phyloP scores from a whole-genome alignment of 1,284 basidiomycete species.

The Cryptococcus hybrid region DNA sequence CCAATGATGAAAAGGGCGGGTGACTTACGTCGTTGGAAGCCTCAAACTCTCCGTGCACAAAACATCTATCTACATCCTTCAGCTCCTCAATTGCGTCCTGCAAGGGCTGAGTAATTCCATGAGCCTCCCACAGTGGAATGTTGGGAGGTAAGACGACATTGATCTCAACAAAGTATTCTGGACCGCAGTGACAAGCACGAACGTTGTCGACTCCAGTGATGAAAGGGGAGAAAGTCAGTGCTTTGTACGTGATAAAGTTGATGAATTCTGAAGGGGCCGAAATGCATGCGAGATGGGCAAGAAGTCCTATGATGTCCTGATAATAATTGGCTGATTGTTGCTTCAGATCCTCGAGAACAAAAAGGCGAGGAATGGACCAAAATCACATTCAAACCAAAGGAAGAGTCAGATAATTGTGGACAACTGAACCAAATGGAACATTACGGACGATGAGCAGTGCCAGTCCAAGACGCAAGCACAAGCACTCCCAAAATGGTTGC shows the following conservation, averaged over 20 bases:
- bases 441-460: conserved; percentile 61
- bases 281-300: conserved; percentile 84
- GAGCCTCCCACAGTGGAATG: conserved; percentile 86
- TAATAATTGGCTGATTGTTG: conserved; percentile 4
- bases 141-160: conserved; percentile 90
- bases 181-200: conserved; percentile 69
- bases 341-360: conserved; percentile 77
- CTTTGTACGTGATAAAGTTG: conserved; percentile 89
- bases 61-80: conserved; percentile 86
- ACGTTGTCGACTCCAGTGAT: conserved; percentile 87
- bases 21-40: conserved; percentile 60
- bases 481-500: conserved; percentile 65
- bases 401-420: too few species aligned
- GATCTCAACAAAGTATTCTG: conserved; percentile 89
- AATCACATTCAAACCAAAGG: conserved; percentile 83
- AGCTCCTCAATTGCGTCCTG: conserved; percentile 93
- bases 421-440: neutral
- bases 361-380: conserved; percentile 87
- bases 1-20: too few species aligned
- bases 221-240: conserved; percentile 78
- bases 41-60: conserved; percentile 93
- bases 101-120: conserved; percentile 85
- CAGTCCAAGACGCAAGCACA: conserved; percentile 76
- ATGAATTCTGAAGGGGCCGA: conserved; percentile 88
- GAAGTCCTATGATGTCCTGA: conserved; percentile 42